These are phyloP conservation scores for Sarcomyxa edulis DNA, from an alignment of 768 basidiomycete genomes.

Conservation along the genomic window DNA sequence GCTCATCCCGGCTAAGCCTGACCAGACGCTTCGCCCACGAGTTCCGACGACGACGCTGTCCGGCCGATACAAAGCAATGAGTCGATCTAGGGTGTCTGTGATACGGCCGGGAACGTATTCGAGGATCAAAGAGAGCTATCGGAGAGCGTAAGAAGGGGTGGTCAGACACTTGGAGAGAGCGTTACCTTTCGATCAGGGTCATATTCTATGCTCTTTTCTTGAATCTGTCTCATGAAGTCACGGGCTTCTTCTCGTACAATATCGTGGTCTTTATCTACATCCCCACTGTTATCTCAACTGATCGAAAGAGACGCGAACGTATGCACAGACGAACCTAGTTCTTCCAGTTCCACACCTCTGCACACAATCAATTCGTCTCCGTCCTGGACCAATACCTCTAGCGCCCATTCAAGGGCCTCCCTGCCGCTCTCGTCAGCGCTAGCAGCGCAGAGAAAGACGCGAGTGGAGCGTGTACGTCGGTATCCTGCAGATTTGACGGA, in stretches of 20 bases:
- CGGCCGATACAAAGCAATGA: conserved; percentile 88
- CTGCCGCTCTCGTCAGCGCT: conserved; percentile 84
- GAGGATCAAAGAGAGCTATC: conserved; percentile 80
- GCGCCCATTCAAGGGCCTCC: conserved; percentile 90
- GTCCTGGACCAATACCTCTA: conserved; percentile 78
- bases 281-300: background rate
- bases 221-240: conserved; percentile 72
- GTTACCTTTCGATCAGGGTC: conserved; percentile 73
- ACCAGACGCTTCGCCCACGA: conserved; percentile 53
- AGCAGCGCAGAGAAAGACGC: conserved; percentile 87
- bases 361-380: conserved; percentile 93
- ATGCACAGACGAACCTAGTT: conserved; percentile 49
- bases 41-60: conserved; percentile 94
- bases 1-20: conserved; percentile 28
- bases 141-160: background rate
- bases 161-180: background rate
- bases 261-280: conserved; percentile 68
- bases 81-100: conserved; percentile 84
- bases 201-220: conserved; percentile 73
- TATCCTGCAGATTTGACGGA: conserved; percentile 84
- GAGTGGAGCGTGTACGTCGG: conserved; percentile 64
- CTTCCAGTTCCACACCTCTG: conserved; percentile 85
- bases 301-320: background rate
- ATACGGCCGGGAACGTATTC: conserved; percentile 93
- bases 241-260: conserved; percentile 81